Evolutionary conservation across 164 flowering plant genomes (phyloP), one percentile per base, ranked within the genome.

Genomic region (Euptelea pleiosperma): DNA sequence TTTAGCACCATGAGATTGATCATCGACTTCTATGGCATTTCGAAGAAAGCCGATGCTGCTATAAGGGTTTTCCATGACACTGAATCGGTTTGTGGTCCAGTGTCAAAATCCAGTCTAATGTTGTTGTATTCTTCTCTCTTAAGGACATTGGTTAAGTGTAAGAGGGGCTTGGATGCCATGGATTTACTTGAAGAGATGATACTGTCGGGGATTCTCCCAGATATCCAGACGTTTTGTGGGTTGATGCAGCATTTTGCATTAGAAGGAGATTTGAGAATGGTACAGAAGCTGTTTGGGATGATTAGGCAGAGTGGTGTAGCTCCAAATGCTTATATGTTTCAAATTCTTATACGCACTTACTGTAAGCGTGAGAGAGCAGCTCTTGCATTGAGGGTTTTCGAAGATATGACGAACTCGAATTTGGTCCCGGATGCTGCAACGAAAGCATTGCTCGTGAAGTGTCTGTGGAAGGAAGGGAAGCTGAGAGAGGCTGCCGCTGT

Each of bases 381-480:
- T 53, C 79, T 86, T 59, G 99, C 96, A 15, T 61, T 75, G 76
- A 87, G 95, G 70, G 60, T 79, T 53, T 90, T 82, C 60, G 87
- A 90, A 63, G 97, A 88, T 58, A 84, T 90, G 91, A 77, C 54
- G 62, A 82, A 55, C 64, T 73, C 64, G 5, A 62, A 66, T 31
- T 66, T 86, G 66, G 39, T 75, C 62, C 96, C 86, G 16, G 99
- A 93, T 75, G 51, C 63, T 51, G 71, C 75, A 49, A 90, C 95
- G 8, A 93, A 88, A 70, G 70, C 72, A 6, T 68, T 86, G 72
- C 96, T 93, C 30, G 86, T 88, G 57, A 93, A 77, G 63, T 76
- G 97, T 72, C 84, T 93, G 6, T 90, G 99, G 97, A 82, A 79
- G 60, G 99, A 93, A 75, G 94, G 89, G 9, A 88, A 72, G 73